Base-by-base conservation (phyloP, 1,139 yeast species). In the Magnusiomyces fungicola region DNA sequence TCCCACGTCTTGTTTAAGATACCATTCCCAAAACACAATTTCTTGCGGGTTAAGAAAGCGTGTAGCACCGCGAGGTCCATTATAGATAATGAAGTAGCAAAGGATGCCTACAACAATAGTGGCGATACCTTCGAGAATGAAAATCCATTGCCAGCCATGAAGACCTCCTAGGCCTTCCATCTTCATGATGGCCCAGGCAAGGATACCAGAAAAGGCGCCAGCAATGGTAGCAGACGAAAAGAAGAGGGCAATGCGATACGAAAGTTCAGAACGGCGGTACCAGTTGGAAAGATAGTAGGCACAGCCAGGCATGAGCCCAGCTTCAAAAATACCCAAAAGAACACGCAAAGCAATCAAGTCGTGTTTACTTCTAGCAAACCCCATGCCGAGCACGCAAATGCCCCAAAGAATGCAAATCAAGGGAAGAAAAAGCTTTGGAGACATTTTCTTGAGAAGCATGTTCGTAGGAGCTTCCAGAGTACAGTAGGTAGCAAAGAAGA, bases 401-500 rank as follows among this genome's bases (percentile, higher is more conserved):
- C 83, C 84, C 83, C 84, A 79, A 22, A 69, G 55, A 2, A 76
- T 83, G 69, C 50, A 79, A 71, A 59, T 75, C 79, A 27, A 72
- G 55, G 3, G 80, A 74, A 10, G 81, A 83, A 54, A 66, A 69
- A 2, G 76, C 78, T 47, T 47, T 18, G 50, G 39, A 9, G 50
- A 47, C 45, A 77, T 59, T 56, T 72, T 73, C 56, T 70, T 69
- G 51, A 73, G 58, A 37, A 71, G 54, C 57, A 72, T 60, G 62
- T 79, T 77, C 41, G 80, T 73, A 23, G 83, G 82, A 51, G 80
- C 72, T 63, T 80, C 81, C 71, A 79, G 73, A 47, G 76, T 64
- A 54, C 80, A 77, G 61, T 80, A 81, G 50, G 83, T 83, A 27
- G 80, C 81, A 55, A 78, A 80, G 47, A 80, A 69, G 50, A 80